phyloP scores from a whole-genome alignment of 2,329 filamentous ascomycete species.

The Cladosporium colombiae region DNA sequence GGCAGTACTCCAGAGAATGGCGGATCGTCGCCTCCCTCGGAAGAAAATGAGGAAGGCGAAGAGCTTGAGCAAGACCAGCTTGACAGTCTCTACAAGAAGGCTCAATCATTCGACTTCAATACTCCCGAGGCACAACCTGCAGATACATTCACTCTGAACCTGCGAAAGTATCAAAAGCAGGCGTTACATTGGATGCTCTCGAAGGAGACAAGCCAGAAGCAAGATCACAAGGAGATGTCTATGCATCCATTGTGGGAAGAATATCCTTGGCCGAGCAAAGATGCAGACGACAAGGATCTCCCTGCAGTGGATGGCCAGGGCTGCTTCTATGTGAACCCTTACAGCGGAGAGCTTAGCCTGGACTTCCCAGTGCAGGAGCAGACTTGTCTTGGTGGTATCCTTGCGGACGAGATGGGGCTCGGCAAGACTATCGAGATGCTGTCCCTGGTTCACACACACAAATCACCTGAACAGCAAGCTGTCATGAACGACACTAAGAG shows the following conservation, averaged over 20 bases:
- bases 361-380: slow-evolving; percentile 93
- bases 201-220: slow-evolving; percentile 81
- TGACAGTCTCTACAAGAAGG: slow-evolving; percentile 90
- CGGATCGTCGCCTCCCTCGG: slow-evolving; percentile 58
- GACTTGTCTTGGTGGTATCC: slow-evolving; percentile 86
- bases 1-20: slow-evolving; percentile 40
- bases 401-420: slow-evolving; percentile 96
- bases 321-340: slow-evolving; percentile 93
- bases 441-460: slow-evolving; percentile 84
- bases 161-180: slow-evolving; percentile 94
- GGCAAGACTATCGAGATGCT: slow-evolving; percentile 99
- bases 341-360: slow-evolving; percentile 88
- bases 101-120: slow-evolving; percentile 92
- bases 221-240: slow-evolving; percentile 67
- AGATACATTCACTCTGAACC: slow-evolving; percentile 75
- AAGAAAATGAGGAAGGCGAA: slow-evolving; percentile 69
- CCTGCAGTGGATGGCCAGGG: slow-evolving; percentile 64
- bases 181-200: slow-evolving; percentile 94
- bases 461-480: slow-evolving; percentile 48
- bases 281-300: slow-evolving; percentile 79
- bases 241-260: slow-evolving; percentile 99
- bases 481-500: slow-evolving; percentile 30
- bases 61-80: slow-evolving; percentile 95
- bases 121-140: slow-evolving; percentile 85
- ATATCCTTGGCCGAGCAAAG: slow-evolving; percentile 84